These are phyloP conservation scores for Lolium perenne DNA, from an alignment of 176 grass and related monocot genomes.

Conservation along the genomic window DNA sequence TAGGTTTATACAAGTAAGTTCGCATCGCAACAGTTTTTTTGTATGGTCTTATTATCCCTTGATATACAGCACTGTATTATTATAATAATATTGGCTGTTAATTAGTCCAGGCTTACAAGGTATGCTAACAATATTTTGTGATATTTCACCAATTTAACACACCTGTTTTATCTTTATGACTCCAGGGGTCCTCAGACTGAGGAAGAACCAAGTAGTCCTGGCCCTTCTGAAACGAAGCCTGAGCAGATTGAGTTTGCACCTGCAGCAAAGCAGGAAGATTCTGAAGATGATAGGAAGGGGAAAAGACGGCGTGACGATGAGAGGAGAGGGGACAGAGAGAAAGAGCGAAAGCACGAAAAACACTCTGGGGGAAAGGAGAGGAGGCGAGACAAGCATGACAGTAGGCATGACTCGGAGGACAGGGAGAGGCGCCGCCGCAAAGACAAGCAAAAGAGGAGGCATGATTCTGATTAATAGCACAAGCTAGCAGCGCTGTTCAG, in stretches of 20 bases:
- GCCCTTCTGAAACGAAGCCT: constrained; percentile 46
- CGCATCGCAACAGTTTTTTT: neutral
- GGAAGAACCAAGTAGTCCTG: constrained; percentile 56
- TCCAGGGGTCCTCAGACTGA: constrained; percentile 57
- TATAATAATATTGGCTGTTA: neutral
- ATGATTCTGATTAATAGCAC: constrained; percentile 60
- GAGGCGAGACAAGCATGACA: constrained; percentile 68
- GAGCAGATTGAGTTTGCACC: constrained; percentile 36
- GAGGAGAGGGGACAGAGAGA: constrained; percentile 54
- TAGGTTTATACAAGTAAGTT: constrained; percentile 94
- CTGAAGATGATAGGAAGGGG: constrained; percentile 59
- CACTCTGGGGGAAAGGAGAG: constrained; percentile 49
- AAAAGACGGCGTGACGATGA: constrained; percentile 60
- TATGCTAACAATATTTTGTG: neutral
- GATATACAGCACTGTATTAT: neutral
- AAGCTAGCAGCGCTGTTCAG: neutral
- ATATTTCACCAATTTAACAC: constrained; percentile 34
- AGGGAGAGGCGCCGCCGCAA: constrained; percentile 55
- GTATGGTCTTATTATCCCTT: neutral
- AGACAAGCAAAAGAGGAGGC: constrained; percentile 73
- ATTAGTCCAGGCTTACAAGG: neutral
- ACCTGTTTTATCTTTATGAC: constrained; percentile 23
- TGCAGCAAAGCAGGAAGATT: constrained; percentile 53
- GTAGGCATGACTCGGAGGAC: constrained; percentile 56
- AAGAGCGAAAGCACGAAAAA: constrained; percentile 46